Evolutionary conservation across 2,329 filamentous ascomycete species (phyloP), one percentile per base, ranked within the genome.

Genomic region (Thielaviopsis musarum): DNA sequence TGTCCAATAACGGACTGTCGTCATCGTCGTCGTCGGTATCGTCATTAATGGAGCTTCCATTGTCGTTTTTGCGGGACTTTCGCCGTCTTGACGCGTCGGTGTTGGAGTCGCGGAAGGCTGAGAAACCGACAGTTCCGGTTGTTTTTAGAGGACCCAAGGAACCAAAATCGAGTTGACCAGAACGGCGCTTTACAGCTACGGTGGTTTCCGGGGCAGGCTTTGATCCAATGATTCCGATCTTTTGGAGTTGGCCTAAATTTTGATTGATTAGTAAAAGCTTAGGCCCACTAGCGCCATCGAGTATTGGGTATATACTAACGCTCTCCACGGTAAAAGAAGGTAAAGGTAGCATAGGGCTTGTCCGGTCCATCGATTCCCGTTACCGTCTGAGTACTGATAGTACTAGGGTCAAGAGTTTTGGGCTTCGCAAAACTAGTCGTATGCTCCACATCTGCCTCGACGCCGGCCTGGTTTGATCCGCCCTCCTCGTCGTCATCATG

Each of bases 381-480:
- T n/a, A 98, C 93, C 0, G 93, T 98, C 73, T 98, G 93, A 2
- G 93, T 98, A 68, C 91, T 97, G 68, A 98, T 98, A 2, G 89
- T 90, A 73, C 96, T 96, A 0, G 91, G 91, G 73, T 97, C 94
- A 58, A 96, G 77, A 1, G 89, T 87, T 77, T 96, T 97, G 15
- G 91, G 91, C 73, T 96, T 95, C 10, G 91, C 91, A 71, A 97
- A 97, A 69, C 91, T 95, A 7, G 93, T 97, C 1, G 93, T 97
- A 70, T 98, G 93, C 72, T 97, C 93, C 60, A 96, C 81, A 67
- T 95, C 89, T 49, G 83, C 86, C 66, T 91, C 87, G 13, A 61
- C 59, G 17, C 63, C 58, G 19, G 51, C 56, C 48, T 62, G 58
- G 34, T 53, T 60, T 22, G 60, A 54, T 24, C 61, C 62, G 15